Evolutionary conservation across 2,329 filamentous ascomycete genomes (phyloP).

Genomic region (Penicillium sp.): DNA sequence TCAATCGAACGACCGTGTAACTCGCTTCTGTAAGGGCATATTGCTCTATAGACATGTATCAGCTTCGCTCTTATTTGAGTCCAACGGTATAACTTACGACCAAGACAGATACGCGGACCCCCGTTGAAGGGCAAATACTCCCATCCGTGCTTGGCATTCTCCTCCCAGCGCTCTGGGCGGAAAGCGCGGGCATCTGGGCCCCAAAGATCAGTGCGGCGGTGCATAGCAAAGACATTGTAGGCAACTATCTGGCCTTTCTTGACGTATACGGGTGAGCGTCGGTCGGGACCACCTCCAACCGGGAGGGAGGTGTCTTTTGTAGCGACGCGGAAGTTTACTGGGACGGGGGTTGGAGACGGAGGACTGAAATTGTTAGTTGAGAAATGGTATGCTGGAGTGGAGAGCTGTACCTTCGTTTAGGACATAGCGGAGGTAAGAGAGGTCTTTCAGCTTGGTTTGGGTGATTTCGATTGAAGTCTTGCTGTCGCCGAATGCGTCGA

Average conservation of each 20-base stretch:
- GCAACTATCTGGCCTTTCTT: constrained; percentile 60
- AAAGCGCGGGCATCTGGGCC: constrained; percentile 44
- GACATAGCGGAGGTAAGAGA: constrained; percentile 38
- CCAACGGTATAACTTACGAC: constrained; percentile 26
- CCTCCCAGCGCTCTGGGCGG: constrained; percentile 49
- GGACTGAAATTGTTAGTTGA: constrained; percentile 19
- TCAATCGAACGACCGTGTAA: constrained; percentile 35
- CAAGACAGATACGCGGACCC: constrained; percentile 39
- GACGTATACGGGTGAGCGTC: constrained; percentile 56
- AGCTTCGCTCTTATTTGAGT: background rate
- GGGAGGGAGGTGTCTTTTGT: constrained; percentile 42
- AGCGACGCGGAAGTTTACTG: constrained; percentile 43
- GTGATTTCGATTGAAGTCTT: constrained; percentile 38
- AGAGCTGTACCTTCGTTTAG: constrained; percentile 33
- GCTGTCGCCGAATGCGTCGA: constrained; percentile 42
- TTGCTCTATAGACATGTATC: constrained; percentile 29
- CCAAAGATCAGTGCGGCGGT: constrained; percentile 55
- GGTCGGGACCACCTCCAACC: constrained; percentile 56
- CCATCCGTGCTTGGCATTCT: constrained; percentile 32
- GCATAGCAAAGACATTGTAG: constrained; percentile 69
- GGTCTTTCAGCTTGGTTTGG: constrained; percentile 41
- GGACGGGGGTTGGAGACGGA: constrained; percentile 45
- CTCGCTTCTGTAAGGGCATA: constrained; percentile 42
- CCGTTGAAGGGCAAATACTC: constrained; percentile 39
- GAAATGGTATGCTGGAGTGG: background rate